Percentiles rank a stretch among this genome's conserved stretches.
phyloP scores from a whole-genome alignment of 2,329 filamentous ascomycete species.

The Fusarium begoniae region DNA sequence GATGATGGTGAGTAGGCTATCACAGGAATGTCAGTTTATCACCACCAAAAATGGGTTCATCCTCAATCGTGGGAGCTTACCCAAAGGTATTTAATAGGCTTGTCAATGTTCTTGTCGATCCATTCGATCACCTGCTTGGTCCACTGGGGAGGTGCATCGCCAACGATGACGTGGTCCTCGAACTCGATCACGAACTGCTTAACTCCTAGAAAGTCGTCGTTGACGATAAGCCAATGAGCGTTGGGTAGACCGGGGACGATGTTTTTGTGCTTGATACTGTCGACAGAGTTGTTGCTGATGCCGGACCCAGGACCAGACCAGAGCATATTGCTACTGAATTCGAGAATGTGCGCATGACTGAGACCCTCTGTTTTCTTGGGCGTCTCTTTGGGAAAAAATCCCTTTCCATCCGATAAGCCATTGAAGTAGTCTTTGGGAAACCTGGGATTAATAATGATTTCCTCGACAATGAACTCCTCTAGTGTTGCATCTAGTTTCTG shows the following conservation, averaged over 20 bases:
- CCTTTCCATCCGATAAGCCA: rapidly evolving
- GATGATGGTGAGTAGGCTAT: not conserved
- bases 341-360: not conserved
- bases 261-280: not conserved
- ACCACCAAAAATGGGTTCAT: too few relatives aligned
- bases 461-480: too few relatives aligned
- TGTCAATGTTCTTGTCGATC: not conserved
- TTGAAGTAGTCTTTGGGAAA: too few relatives aligned
- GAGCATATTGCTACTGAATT: not conserved
- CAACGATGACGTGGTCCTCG: not conserved
- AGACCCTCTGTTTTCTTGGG: not conserved
- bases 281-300: not conserved
- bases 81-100: not conserved
- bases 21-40: not conserved
- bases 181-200: not conserved
- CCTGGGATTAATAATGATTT: too few relatives aligned
- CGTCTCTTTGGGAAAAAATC: not conserved
- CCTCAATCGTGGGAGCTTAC: not conserved
- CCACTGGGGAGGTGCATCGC: not conserved
- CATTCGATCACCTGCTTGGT: not conserved
- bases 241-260: not conserved
- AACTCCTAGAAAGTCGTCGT: not conserved
- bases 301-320: not conserved
- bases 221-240: not conserved
- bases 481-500: too few relatives aligned